phyloP scores from a whole-genome alignment of 495 filamentous ascomycete genomes.

The Penicillium turbatum region DNA sequence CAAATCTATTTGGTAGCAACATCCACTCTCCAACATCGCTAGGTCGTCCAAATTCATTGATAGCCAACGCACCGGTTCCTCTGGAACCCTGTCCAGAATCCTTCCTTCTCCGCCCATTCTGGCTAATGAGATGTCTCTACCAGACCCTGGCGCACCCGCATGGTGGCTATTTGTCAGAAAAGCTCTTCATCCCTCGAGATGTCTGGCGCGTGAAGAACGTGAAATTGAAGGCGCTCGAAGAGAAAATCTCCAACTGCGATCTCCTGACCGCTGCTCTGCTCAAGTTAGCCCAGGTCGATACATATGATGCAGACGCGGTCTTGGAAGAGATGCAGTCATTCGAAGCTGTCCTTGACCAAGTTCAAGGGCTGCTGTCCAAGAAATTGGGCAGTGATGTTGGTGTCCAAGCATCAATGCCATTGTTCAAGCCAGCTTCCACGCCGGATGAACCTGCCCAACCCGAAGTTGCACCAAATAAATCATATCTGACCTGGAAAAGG shows the following conservation, averaged over 20 bases:
- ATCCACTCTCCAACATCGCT: conserved; percentile 70
- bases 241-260: conserved; percentile 94
- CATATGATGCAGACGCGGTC: conserved; percentile 82
- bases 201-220: conserved; percentile 93
- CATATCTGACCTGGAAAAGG: conserved; percentile 76
- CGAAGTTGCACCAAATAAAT: conserved; percentile 53
- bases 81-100: conserved; percentile 91
- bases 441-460: conserved; percentile 38
- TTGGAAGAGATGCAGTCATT: conserved; percentile 94
- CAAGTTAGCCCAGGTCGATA: conserved; percentile 78
- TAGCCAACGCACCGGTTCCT: conserved; percentile 59
- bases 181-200: conserved; percentile 86
- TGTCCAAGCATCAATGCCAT: conserved; percentile 57
- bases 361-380: conserved; percentile 68
- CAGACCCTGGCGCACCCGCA: conserved; percentile 88
- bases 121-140: conserved; percentile 91
- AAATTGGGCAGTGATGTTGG: conserved; percentile 91
- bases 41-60: conserved; percentile 59
- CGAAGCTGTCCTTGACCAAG: conserved; percentile 81
- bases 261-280: conserved; percentile 83
- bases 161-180: conserved; percentile 86
- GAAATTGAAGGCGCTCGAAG: conserved; percentile 83
- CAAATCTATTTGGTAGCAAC: conserved; percentile 81
- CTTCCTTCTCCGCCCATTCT: conserved; percentile 82
- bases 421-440: conserved; percentile 62